Base-by-base conservation (phyloP, 2,329 filamentous ascomycete genomes). In the Penicillium sp. region DNA sequence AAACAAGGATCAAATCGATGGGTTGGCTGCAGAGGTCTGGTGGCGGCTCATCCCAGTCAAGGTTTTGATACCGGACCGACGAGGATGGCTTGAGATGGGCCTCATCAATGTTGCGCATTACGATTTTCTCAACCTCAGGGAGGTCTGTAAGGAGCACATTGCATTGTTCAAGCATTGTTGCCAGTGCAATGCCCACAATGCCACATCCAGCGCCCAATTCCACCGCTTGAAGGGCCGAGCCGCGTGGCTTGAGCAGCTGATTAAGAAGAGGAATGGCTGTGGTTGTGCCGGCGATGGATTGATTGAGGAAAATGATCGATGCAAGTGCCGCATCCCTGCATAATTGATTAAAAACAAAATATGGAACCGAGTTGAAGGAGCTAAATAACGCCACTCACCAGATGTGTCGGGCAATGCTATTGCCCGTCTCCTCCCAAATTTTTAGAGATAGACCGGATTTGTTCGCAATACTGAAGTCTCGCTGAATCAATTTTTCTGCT, bases 171-270 rank as follows among this genome's bases (percentile, higher is more conserved):
- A 84, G 71, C n/a, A 80, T 70, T 56, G 83, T 78, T 3, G 85
- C 82, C 16, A 90, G 72, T n/a, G 81, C 80, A 48, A 90, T 82
- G 31, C 88, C 87, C 10, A 88, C 87, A 54, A 89, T 84, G 35
- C 88, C 88, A 69, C 86, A 89, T 1, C 88, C 88, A 29, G 84
- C 83, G 9, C 88, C 88, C 6, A 91, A 77, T 69, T 91, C 88
- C 19, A 91, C 73, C 31, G 85, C 77, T 50, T 79, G 78, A 4
- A 86, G 73, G 19, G 73, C 61, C 4, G 55, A 63, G 53, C 61
- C 66, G 53, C 65, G 67, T 29, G 62, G 59, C 49, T 58, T 67
- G 39, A 80, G 59, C 26, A 74, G 60, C 9, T 72, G 71, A 64
- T 76, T 61, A 31, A 76, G 64, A 19, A 63, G 61, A 31, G 67